Conservation (phyloP, 2,329 filamentous ascomycete genomes). For the Sphaerulina vaccinii region DNA sequence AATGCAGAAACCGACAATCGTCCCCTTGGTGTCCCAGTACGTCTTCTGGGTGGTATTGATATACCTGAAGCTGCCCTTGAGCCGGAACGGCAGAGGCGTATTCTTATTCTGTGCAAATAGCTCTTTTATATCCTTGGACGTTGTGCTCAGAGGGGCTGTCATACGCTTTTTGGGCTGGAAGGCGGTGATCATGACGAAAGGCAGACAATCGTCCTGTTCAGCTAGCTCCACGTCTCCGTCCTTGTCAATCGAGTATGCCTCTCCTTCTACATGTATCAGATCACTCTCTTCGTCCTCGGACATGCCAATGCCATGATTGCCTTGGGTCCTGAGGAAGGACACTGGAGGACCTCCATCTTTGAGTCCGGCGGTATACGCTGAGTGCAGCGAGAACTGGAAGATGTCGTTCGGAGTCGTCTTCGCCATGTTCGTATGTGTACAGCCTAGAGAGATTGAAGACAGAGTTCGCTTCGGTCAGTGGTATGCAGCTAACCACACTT, state of each 20-base stretch:
- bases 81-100: slow-evolving; percentile 43
- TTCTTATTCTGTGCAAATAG: slow-evolving; percentile 37
- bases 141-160: slow-evolving; percentile 30
- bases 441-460: background rate
- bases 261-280: slow-evolving; percentile 39
- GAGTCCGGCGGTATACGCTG: slow-evolving; percentile 41
- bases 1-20: slow-evolving; percentile 43
- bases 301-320: slow-evolving; percentile 45
- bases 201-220: slow-evolving; percentile 37
- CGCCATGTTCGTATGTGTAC: background rate
- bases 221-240: slow-evolving; percentile 37
- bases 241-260: slow-evolving; percentile 36
- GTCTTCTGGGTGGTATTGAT: slow-evolving; percentile 35
- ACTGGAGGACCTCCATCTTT: slow-evolving; percentile 37
- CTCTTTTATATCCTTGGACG: slow-evolving; percentile 29
- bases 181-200: slow-evolving; percentile 44
- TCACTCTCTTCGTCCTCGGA: slow-evolving; percentile 38
- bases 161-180: slow-evolving; percentile 40
- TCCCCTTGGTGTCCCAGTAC: slow-evolving; percentile 38
- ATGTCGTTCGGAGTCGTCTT: slow-evolving; percentile 45
- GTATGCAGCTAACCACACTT: too few relatives aligned
- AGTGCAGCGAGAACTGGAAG: slow-evolving; percentile 44
- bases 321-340: slow-evolving; percentile 43
- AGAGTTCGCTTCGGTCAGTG: background rate
- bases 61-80: slow-evolving; percentile 39